phyloP scores from a whole-genome alignment of 768 basidiomycete genomes.

The Mycena galericulata region DNA sequence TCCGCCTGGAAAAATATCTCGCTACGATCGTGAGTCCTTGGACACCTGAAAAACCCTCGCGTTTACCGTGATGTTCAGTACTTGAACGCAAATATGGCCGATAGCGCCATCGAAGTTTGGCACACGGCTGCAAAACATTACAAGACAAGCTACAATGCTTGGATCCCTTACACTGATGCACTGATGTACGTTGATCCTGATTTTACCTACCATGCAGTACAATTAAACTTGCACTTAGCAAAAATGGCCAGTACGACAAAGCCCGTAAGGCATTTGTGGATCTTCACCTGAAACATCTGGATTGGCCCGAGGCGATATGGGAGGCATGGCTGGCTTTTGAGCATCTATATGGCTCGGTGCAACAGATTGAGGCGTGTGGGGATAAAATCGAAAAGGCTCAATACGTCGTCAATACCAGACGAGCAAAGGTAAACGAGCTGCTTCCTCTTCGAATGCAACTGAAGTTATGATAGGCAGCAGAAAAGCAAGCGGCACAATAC shows the following conservation, averaged over 20 bases:
- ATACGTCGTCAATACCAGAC: constrained; percentile 67
- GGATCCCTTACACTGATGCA: constrained; percentile 80
- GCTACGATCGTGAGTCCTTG: constrained; percentile 72
- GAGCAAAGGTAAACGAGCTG: constrained; percentile 66
- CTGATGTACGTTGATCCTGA: constrained; percentile 66
- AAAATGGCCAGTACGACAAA: constrained; percentile 63
- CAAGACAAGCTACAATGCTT: constrained; percentile 79
- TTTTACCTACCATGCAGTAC: constrained; percentile 14
- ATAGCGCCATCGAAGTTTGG: constrained; percentile 73
- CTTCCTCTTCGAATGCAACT: not conserved
- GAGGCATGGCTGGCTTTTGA: constrained; percentile 93
- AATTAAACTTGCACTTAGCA: constrained; percentile 48
- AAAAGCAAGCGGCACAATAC: constrained; percentile 57
- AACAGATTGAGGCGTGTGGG: constrained; percentile 71
- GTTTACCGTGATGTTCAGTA: constrained; percentile 53
- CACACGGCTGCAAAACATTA: constrained; percentile 72
- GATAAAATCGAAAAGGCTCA: constrained; percentile 76
- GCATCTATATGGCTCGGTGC: constrained; percentile 79
- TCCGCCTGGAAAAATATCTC: constrained; percentile 88
- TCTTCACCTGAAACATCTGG: constrained; percentile 77
- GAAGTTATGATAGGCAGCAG: constrained; percentile 62
- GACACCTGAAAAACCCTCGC: not conserved
- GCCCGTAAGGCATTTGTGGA: constrained; percentile 78
- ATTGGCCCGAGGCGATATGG: constrained; percentile 97
- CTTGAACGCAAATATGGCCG: constrained; percentile 59